These are phyloP conservation scores for Populus nigra DNA, from an alignment of 345 rosid species.

Conservation along the genomic window DNA sequence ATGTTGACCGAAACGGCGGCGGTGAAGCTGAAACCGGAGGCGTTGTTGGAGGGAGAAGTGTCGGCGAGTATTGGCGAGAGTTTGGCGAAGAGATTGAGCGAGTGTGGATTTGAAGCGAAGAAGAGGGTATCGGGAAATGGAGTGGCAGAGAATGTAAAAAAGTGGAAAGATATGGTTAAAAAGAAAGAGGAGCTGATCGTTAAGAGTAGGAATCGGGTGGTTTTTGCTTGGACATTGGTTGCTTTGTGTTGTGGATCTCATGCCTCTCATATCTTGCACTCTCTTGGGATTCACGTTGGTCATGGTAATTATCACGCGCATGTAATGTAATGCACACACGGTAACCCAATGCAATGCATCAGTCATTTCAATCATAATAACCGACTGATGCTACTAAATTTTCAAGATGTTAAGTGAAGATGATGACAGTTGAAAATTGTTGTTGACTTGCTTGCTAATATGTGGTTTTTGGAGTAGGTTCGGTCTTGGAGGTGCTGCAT, in stretches of 20 bases:
- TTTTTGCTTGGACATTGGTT: conserved; percentile 92
- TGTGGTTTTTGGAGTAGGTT: conserved; percentile 42
- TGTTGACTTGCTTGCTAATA: conserved; percentile 11
- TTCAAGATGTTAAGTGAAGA: not conserved
- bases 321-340: not conserved
- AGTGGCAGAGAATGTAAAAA: conserved; percentile 70
- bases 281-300: conserved; percentile 79
- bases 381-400: not conserved
- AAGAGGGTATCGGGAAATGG: conserved; percentile 70
- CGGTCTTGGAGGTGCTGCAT: conserved; percentile 72
- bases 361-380: not conserved
- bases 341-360: not conserved
- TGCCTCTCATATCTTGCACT: conserved; percentile 79
- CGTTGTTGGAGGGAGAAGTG: conserved; percentile 20
- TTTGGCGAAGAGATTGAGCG: conserved; percentile 67
- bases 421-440: not conserved
- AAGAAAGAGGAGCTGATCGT: conserved; percentile 75
- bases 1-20: conserved; percentile 90
- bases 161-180: conserved; percentile 72
- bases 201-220: conserved; percentile 79
- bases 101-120: conserved; percentile 78
- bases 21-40: conserved; percentile 51
- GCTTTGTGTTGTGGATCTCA: conserved; percentile 95
- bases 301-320: conserved; percentile 47
- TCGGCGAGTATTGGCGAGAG: conserved; percentile 48